phyloP scores from a whole-genome alignment of 164 flowering plant genomes.

The Stephania yunnanensis region DNA sequence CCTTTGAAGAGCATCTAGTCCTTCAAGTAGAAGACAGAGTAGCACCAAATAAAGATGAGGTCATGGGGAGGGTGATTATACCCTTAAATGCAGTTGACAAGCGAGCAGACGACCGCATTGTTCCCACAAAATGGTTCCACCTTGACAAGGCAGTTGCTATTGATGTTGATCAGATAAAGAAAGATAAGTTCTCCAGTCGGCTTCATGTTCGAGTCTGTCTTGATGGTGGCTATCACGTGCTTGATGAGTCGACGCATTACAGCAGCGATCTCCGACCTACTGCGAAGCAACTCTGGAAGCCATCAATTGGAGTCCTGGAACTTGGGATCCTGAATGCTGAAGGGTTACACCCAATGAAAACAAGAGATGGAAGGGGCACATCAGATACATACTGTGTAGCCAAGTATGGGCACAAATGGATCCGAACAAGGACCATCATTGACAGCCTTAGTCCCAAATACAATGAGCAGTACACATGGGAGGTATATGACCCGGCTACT shows the following conservation, averaged over 20 bases:
- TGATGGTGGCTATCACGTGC: slow-evolving; percentile 95
- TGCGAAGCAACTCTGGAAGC: slow-evolving; percentile 83
- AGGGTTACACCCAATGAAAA: slow-evolving; percentile 88
- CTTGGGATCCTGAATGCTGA: slow-evolving; percentile 76
- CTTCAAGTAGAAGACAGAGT: slow-evolving; percentile 79
- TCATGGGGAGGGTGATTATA: slow-evolving; percentile 64
- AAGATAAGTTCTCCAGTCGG: slow-evolving; percentile 68
- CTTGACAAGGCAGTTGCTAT: slow-evolving; percentile 67
- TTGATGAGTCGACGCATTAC: slow-evolving; percentile 86
- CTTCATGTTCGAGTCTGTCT: slow-evolving; percentile 74
- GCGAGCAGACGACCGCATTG: slow-evolving; percentile 78
- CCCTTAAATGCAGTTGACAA: slow-evolving; percentile 57
- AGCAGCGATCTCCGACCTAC: slow-evolving; percentile 95
- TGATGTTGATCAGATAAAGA: slow-evolving; percentile 77
- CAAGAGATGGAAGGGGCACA: slow-evolving; percentile 72
- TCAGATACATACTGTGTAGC: slow-evolving; percentile 90
- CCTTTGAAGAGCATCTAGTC: slow-evolving; percentile 82
- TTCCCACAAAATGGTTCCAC: slow-evolving; percentile 74
- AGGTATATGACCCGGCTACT: slow-evolving; percentile 81
- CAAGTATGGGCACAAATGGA: slow-evolving; percentile 85
- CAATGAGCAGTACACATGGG: slow-evolving; percentile 95
- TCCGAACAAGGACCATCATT: slow-evolving; percentile 68
- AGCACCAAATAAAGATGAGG: slow-evolving; percentile 83
- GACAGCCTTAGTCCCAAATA: slow-evolving; percentile 58
- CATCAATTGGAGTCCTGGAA: slow-evolving; percentile 69